Evolutionary conservation across 768 basidiomycete species (phyloP).

Genomic region (Mycena rosella): DNA sequence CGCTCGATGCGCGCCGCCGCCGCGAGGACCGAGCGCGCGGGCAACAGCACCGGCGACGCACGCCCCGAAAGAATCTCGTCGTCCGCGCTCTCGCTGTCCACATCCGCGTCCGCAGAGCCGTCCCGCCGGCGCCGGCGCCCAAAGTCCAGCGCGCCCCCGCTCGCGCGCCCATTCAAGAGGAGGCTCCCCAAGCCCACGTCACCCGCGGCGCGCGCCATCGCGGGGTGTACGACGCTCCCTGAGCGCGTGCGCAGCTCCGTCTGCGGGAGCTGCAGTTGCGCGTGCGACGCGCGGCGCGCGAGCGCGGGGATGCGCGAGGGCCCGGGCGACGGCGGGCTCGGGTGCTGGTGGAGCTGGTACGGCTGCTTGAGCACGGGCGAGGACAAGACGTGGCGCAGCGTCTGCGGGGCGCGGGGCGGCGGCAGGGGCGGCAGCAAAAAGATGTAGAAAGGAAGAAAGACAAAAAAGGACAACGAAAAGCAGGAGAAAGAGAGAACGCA

Average conservation of each 20-base stretch:
- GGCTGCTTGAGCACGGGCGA: conserved; percentile 43
- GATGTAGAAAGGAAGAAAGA: too few relatives aligned
- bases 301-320: conserved; percentile 36
- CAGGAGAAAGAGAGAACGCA: too few relatives aligned
- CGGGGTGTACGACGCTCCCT: conserved; percentile 46
- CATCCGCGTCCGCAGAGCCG: conserved; percentile 27
- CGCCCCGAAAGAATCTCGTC: conserved; percentile 30
- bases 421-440: not conserved
- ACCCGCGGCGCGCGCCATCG: conserved; percentile 34
- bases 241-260: conserved; percentile 47
- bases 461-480: too few relatives aligned
- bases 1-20: conserved; percentile 48
- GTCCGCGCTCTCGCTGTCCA: conserved; percentile 27
- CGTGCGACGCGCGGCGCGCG: conserved; percentile 41
- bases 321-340: conserved; percentile 35
- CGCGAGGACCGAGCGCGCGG: conserved; percentile 41
- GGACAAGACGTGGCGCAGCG: too few relatives aligned
- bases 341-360: conserved; percentile 7
- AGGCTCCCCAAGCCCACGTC: conserved; percentile 38
- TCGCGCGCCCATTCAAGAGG: conserved; percentile 34
- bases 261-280: conserved; percentile 45
- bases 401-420: conserved; percentile 35
- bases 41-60: conserved; percentile 21
- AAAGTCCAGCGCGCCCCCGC: conserved; percentile 43
- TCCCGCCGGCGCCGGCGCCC: conserved; percentile 25